Conservation (phyloP, 2,329 filamentous ascomycete genomes). For the Zalaria obscura region DNA sequence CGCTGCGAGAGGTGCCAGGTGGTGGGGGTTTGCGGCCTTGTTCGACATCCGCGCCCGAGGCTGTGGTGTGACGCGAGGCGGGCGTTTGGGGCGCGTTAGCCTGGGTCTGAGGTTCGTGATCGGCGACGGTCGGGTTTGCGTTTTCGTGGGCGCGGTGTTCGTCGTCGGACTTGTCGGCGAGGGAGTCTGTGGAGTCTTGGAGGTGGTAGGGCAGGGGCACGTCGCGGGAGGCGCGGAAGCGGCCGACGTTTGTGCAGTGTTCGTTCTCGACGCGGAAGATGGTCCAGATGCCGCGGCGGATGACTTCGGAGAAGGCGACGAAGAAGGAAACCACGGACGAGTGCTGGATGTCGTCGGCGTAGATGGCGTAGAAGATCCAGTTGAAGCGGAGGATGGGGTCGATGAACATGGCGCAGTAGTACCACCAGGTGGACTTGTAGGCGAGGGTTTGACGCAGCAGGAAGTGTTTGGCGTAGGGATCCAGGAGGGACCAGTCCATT, state of each 20-base stretch:
- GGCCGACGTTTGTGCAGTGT: conserved; percentile 80
- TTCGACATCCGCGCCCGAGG: background rate
- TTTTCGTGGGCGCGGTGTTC: background rate
- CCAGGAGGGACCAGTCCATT: conserved; percentile 41
- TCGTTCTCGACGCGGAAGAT: conserved; percentile 95
- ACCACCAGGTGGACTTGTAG: conserved; percentile 65
- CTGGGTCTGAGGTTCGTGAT: conserved; percentile 1
- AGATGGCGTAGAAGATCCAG: conserved; percentile 90
- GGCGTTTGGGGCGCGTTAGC: background rate
- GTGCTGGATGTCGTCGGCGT: conserved; percentile 65
- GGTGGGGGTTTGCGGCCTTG: background rate
- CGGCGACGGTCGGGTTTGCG: background rate
- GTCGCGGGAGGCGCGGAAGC: conserved; percentile 81
- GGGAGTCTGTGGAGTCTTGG: conserved; percentile 10
- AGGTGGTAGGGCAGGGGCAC: conserved; percentile 69
- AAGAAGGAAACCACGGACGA: conserved; percentile 70
- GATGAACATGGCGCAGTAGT: conserved; percentile 71
- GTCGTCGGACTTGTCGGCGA: background rate
- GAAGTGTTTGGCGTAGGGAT: conserved; percentile 49
- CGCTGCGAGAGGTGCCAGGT: background rate
- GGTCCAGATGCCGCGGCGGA: conserved; percentile 80
- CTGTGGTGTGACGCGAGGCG: background rate
- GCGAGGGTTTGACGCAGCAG: conserved; percentile 62
- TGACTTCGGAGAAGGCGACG: conserved; percentile 63
- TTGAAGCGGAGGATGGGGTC: conserved; percentile 82